phyloP scores from a whole-genome alignment of 306 rosid genomes.

The Corylus americana region DNA sequence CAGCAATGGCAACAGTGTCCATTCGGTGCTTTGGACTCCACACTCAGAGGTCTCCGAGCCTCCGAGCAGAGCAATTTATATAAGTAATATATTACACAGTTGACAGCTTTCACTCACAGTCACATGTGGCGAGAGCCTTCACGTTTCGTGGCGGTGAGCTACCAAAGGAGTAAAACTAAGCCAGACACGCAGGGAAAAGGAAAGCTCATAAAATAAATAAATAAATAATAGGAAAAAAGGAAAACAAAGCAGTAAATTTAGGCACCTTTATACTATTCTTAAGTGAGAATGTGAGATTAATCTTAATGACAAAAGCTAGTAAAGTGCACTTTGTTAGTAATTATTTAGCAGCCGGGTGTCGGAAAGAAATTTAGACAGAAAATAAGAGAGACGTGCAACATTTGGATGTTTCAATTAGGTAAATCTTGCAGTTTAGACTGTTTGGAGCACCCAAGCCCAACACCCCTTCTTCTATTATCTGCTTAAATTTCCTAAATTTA shows the following conservation, averaged over 20 bases:
- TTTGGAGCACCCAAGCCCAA: no score
- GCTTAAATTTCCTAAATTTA: no score
- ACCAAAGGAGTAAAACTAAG: constrained; percentile 5
- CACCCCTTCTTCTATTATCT: no score
- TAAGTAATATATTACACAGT: constrained; percentile 11
- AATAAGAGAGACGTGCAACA: no score
- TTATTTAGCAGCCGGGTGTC: no score
- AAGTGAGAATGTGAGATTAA: not conserved
- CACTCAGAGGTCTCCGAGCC: constrained; percentile 22
- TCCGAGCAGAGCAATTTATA: constrained; percentile 34
- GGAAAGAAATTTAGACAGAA: no score
- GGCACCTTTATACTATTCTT: constrained; percentile 3
- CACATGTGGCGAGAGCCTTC: constrained; percentile 46
- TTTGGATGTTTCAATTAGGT: no score
- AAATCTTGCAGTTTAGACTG: no score
- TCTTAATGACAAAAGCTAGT: no score
- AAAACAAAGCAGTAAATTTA: constrained; percentile 9
- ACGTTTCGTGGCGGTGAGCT: constrained; percentile 36
- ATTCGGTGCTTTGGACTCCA: constrained; percentile 30
- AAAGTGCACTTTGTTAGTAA: no score
- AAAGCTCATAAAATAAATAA: no score
- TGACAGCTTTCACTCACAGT: constrained; percentile 34
- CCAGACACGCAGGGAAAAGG: constrained; percentile 3
- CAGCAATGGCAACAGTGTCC: constrained; percentile 31
- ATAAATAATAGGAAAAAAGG: not conserved